Conservation (phyloP, 441 rosid species). For the Caryocar brasiliense region DNA sequence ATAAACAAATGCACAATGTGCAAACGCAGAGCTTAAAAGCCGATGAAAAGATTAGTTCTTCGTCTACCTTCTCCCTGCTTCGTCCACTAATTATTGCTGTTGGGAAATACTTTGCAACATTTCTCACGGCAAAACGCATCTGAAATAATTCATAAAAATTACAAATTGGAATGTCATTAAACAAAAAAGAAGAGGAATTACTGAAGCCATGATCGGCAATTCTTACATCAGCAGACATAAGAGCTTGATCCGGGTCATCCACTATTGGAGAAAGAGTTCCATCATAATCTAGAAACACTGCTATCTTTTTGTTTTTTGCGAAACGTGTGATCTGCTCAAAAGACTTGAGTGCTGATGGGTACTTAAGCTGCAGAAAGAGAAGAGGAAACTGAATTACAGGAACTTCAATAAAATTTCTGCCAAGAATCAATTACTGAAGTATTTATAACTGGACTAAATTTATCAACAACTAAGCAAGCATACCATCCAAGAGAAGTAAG, state of each 20-base stretch:
- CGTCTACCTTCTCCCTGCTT: conserved; percentile 73
- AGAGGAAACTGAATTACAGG: background rate
- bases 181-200: background rate
- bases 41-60: background rate
- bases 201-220: background rate
- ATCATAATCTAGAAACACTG: conserved; percentile 78
- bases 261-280: conserved; percentile 95
- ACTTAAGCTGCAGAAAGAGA: conserved; percentile 46
- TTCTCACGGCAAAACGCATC: conserved; percentile 89
- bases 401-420: no score
- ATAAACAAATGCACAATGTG: background rate
- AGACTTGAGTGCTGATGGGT: conserved; percentile 73
- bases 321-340: conserved; percentile 47
- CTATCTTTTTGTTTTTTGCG: conserved; percentile 69
- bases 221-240: conserved; percentile 71
- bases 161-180: background rate
- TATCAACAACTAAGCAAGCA: background rate
- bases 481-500: conserved; percentile 77
- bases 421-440: no score
- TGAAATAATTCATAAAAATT: conserved; percentile 11
- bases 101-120: conserved; percentile 63
- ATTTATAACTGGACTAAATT: no score
- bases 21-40: no score
- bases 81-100: conserved; percentile 95
- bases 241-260: conserved; percentile 83